Evolutionary conservation across 2,329 filamentous ascomycete species (phyloP).

Genomic region (Neoascochyta sp.): DNA sequence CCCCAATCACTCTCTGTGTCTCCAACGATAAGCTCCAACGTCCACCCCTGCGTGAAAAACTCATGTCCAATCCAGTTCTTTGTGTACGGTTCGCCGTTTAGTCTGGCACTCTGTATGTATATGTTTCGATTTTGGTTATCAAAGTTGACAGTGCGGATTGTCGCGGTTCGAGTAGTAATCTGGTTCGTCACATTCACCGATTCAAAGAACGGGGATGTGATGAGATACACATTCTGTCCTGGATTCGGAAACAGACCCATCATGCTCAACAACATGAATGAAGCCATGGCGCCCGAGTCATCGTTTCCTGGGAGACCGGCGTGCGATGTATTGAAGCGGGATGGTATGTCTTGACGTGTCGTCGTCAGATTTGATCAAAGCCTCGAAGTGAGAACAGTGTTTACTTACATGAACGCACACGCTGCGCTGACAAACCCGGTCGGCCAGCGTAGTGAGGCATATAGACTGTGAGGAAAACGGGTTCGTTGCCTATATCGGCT

Average conservation of each 20-base stretch:
- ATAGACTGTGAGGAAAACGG: constrained; percentile 46
- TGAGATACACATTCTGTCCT: constrained; percentile 48
- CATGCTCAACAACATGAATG: constrained; percentile 44
- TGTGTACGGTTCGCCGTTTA: constrained; percentile 43
- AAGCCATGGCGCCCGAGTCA: constrained; percentile 47
- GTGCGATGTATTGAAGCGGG: constrained; percentile 42
- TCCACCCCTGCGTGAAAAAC: constrained; percentile 45
- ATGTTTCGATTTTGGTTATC: constrained; percentile 42
- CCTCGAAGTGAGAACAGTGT: too few relatives aligned
- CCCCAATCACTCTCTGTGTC: constrained; percentile 45
- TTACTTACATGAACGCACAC: constrained; percentile 39
- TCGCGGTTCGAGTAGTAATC: constrained; percentile 42
- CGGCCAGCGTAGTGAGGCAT: constrained; percentile 47
- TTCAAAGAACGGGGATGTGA: constrained; percentile 47
- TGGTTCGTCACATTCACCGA: constrained; percentile 39
- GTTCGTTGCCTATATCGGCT: constrained; percentile 47
- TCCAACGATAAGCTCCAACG: constrained; percentile 43
- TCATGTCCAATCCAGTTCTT: constrained; percentile 47
- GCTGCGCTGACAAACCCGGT: constrained; percentile 41
- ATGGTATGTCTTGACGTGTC: constrained; percentile 38
- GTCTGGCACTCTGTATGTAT: constrained; percentile 44
- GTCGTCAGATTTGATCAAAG: too few relatives aligned
- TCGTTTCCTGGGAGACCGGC: constrained; percentile 47
- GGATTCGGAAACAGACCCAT: constrained; percentile 47
- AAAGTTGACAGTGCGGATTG: constrained; percentile 41